Evolutionary conservation across 495 filamentous ascomycete genomes (phyloP).

Genomic region (Rostrohypoxylon terebratum): DNA sequence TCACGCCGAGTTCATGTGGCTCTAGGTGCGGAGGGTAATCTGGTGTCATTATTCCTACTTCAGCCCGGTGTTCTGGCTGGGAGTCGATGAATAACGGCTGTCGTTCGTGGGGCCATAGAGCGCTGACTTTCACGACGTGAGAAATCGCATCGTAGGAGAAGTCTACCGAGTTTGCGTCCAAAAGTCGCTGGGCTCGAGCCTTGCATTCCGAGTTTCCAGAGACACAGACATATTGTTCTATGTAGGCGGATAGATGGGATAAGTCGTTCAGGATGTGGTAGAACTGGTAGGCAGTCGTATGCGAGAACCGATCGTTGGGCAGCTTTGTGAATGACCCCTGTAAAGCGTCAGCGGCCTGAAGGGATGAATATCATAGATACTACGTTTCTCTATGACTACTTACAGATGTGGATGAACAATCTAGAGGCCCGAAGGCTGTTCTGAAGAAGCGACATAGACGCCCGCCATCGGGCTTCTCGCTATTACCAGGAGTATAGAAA

Average conservation of each 20-base stretch:
- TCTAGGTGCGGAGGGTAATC: conserved; percentile 71
- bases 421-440: conserved; percentile 69
- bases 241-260: conserved; percentile 65
- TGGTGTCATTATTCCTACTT: conserved; percentile 82
- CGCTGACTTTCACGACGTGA: conserved; percentile 70
- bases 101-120: conserved; percentile 65
- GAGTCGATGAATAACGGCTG: conserved; percentile 56
- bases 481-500: conserved; percentile 72
- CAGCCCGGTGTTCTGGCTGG: conserved; percentile 61
- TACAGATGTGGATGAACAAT: conserved; percentile 59
- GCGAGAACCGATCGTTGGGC: conserved; percentile 72
- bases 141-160: conserved; percentile 81
- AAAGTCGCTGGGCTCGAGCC: conserved; percentile 49
- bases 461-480: conserved; percentile 56
- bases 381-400: conserved; percentile 24
- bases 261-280: conserved; percentile 70
- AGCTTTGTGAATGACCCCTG: conserved; percentile 77
- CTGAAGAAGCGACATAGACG: conserved; percentile 71
- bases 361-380: background rate
- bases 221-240: conserved; percentile 68
- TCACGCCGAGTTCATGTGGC: conserved; percentile 77
- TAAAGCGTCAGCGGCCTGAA: conserved; percentile 25
- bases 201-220: conserved; percentile 51
- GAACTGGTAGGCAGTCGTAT: conserved; percentile 75
- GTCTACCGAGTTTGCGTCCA: conserved; percentile 72